Percentiles rank a stretch among this genome's conserved stretches.
phyloP scores from a whole-genome alignment of 2,329 filamentous ascomycete species.

The Trichophyton schoenleinii region DNA sequence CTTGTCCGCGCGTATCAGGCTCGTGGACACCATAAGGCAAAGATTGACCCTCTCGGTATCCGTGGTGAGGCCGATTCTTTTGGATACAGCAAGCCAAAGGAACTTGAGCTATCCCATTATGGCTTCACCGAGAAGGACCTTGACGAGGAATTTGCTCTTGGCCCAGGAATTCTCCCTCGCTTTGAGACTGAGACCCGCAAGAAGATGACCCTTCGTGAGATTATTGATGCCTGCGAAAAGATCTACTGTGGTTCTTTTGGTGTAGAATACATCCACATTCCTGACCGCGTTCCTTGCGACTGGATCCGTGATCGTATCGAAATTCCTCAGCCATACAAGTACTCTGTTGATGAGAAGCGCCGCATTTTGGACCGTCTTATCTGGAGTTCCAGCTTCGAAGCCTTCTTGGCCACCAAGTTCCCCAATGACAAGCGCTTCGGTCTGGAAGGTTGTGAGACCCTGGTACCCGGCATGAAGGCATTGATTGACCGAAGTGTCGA shows the following conservation, averaged over 20 bases:
- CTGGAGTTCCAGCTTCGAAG: constrained; percentile 96
- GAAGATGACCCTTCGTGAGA: constrained; percentile 95
- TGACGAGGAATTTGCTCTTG: constrained; percentile 79
- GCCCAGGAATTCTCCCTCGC: constrained; percentile 85
- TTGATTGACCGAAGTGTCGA: constrained; percentile 96
- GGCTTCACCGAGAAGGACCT: constrained; percentile 90
- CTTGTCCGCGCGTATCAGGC: constrained; percentile 96
- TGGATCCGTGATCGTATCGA: constrained; percentile 94
- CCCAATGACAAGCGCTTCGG: constrained; percentile 99
- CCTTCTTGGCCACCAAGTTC: constrained; percentile 92
- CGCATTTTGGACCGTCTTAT: constrained; percentile 94
- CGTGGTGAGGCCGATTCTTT: constrained; percentile 73
- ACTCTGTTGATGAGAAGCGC: constrained; percentile 96
- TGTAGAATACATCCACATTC: constrained; percentile 97
- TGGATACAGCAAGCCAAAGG: constrained; percentile 77
- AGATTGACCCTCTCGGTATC: constrained; percentile 92
- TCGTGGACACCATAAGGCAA: constrained; percentile 94
- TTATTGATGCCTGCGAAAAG: constrained; percentile 81
- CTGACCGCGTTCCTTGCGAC: constrained; percentile 92
- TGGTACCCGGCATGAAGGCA: constrained; percentile 98
- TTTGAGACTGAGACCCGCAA: constrained; percentile 80
- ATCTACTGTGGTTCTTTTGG: constrained; percentile 97
- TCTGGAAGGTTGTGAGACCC: constrained; percentile 89
- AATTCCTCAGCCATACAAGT: constrained; percentile 89
- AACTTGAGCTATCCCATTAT: constrained; percentile 87